These are phyloP conservation scores for Diaporthe velutina DNA, from an alignment of 2,329 filamentous ascomycete species.

Conservation along the genomic window DNA sequence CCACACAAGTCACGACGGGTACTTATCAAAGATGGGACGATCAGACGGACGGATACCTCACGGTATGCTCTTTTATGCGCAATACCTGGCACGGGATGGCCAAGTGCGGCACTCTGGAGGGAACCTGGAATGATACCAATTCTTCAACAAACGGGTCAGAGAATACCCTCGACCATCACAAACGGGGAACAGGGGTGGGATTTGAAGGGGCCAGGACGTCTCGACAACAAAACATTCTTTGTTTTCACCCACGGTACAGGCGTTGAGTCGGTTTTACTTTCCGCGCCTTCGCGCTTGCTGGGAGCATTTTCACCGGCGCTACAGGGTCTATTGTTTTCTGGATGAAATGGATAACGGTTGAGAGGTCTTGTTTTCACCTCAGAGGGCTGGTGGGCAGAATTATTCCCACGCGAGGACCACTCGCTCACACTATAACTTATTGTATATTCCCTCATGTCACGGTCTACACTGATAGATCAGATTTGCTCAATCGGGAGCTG, in stretches of 20 bases:
- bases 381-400: neutral
- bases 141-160: constrained; percentile 17
- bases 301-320: constrained; percentile 31
- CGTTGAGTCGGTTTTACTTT: constrained; percentile 10
- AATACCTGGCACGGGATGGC: constrained; percentile 29
- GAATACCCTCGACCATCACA: constrained; percentile 1
- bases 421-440: constrained; percentile 31
- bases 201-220: neutral
- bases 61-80: constrained; percentile 35
- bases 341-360: neutral
- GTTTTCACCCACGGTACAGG: constrained; percentile 11
- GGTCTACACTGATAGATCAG: constrained; percentile 22
- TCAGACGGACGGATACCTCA: constrained; percentile 38
- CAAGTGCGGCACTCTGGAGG: constrained; percentile 11
- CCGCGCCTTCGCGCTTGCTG: constrained; percentile 16
- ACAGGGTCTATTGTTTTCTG: constrained; percentile 9
- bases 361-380: neutral
- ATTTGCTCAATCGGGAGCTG: constrained; percentile 5
- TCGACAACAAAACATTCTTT: constrained; percentile 24
- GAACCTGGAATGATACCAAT: constrained; percentile 33
- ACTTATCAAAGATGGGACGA: constrained; percentile 6
- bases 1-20: constrained; percentile 28
- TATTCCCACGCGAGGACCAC: constrained; percentile 26
- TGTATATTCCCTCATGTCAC: constrained; percentile 22
- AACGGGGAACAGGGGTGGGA: neutral